Base-by-base conservation (phyloP, 495 filamentous ascomycete genomes). In the Trichoderma gamsii region DNA sequence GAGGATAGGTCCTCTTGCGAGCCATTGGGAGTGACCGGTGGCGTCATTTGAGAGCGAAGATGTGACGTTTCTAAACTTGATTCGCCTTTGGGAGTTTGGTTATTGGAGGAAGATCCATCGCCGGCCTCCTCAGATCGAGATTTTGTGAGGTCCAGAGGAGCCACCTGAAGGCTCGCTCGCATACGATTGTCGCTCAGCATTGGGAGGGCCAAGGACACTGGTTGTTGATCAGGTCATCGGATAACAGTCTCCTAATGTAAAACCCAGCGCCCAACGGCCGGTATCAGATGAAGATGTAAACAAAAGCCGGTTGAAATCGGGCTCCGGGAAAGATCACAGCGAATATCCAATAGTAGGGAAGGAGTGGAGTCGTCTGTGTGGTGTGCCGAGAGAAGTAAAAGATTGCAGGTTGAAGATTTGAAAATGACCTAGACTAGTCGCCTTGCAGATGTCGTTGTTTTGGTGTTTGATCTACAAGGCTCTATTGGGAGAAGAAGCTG, bases 81-180 rank as follows among this genome's bases (percentile, higher is more conserved):
- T 18, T 27, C 38, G 64, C 71, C 76, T 51, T 79, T 72, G 18
- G 83, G 80, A 49, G 71, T 65, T 52, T 73, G 74, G 63, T 77
- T 79, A 5, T 69, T 70, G 66, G 78, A 73, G 46, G 76, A 77
- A 52, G 79, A 82, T 65, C 73, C 77, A 67, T 77, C 74, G 72
- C 76, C 79, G 51, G 75, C 71, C 68, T 82, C 73, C 73, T 83
- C 82, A 67, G 81, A 77, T 67, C 82, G 83, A 46, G 78, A 81
- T 78, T 92, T 93, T 70, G 84, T 81, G 71, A 93, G 89, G 66
- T 88, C 80, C 72, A 94, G 81, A 56, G 91, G 91, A 71, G 90
- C 88, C 72, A 94, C 88, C 75, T 89, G 85, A 51, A 87, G 77
- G 81, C 85, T 88, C 66, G 83, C 78, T 77, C 84, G 84, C 76